A percentile compares a stretch with the other conserved stretches of the same genome.
Conservation (phyloP, 75 land plant species). For the Selaginella tamariscina region DNA sequence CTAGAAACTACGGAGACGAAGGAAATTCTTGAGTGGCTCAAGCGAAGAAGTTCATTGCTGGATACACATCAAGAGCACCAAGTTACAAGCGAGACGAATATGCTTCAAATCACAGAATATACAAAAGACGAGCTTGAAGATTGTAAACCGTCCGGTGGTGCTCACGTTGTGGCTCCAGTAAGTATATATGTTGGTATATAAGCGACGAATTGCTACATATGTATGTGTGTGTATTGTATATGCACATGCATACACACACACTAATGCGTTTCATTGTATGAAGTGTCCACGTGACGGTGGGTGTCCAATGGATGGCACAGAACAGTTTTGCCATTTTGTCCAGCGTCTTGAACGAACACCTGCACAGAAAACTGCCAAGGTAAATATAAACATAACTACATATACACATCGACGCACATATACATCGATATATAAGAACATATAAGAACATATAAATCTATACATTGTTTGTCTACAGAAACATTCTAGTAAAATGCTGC, state of each 20-base stretch:
- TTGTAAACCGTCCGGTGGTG: conserved; percentile 13
- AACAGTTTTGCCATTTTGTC: conserved; percentile 77
- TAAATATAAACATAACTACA: conserved; percentile 4
- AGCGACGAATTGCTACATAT: background rate
- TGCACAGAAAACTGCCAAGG: conserved; percentile 69
- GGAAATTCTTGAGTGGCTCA: conserved; percentile 4
- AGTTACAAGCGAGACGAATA: background rate
- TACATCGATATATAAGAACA: background rate
- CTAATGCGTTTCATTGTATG: conserved; percentile 15
- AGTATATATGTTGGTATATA: too few species aligned
- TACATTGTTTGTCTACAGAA: conserved; percentile 49
- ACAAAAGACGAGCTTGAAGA: conserved; percentile 38
- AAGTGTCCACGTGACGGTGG: conserved; percentile 90
- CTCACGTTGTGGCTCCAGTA: conserved; percentile 15
- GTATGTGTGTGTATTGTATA: too few species aligned
- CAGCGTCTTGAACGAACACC: conserved; percentile 80
- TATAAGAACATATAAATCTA: too few species aligned
- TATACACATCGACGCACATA: background rate
- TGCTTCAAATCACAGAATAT: background rate
- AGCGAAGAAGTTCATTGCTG: background rate
- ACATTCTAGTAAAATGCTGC: conserved; percentile 44
- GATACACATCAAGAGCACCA: background rate
- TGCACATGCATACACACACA: background rate
- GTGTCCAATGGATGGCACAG: conserved; percentile 63
- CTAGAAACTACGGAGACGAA: conserved; percentile 4